Evolutionary conservation across 169 alveolate genomes (phyloP), one percentile per base, ranked within the genome.

Genomic region (Plasmodium chabaudi): DNA sequence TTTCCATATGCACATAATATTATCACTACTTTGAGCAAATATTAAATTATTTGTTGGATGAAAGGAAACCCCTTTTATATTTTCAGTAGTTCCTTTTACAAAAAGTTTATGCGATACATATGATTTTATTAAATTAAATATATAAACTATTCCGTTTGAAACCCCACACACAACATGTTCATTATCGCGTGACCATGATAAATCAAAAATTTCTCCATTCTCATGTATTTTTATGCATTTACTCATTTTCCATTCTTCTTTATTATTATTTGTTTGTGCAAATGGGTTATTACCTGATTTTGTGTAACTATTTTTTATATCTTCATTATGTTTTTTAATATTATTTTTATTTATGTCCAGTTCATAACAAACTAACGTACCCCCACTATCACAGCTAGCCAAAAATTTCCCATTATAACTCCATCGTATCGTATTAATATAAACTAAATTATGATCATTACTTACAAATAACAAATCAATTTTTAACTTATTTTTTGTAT

Each of bases 351-450:
- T 21, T n/a, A 17, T 25, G 23, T 82, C 84, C 71, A 82, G n/a
- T 55, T 82, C 90, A 60, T 82, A 82, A 69, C 90, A 82, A 12
- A 82, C 72, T 19, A 82, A 12, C 4, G 82, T 67, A 0, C 90
- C 90, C 15, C 90, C 90, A 55, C 90, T 82, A 23, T 82, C 90
- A 39, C 90, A 82, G 42, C 84, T 82, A 44, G 84, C 90, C 64
- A 82, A 68, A 69, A 19, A 82, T 12, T 65, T 68, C n/a, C 90
- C 90, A 47, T 82, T 68, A 51, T 56, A 82, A 39, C 90, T 82
- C 90, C 90, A 82, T 15, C 90, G 15, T 1, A 82, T 82, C 49
- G 90, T 82, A 25, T 82, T 82, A 67, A 82, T 82, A 17, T 82
- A 82, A 13, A 67, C 82, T 27, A 82, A 34, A 15, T 82, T 82